phyloP scores from a whole-genome alignment of 2,329 filamentous ascomycete genomes.

The Penicillium sp. region DNA sequence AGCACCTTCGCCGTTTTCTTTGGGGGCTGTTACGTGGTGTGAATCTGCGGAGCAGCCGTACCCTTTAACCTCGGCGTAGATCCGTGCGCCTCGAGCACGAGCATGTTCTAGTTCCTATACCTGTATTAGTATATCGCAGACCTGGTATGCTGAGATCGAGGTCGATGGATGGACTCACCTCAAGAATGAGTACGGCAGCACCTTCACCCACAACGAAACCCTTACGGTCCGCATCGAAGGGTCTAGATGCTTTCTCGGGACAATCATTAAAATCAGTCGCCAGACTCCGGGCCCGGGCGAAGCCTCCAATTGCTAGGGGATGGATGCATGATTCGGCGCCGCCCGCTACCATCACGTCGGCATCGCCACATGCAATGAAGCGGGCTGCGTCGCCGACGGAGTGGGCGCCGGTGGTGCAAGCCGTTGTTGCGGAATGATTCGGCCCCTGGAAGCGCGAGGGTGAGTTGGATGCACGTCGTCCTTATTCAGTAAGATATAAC shows the following conservation, averaged over 20 bases:
- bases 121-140: too few relatives aligned
- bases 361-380: conserved; percentile 88
- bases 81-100: conserved; percentile 72
- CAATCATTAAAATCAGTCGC: conserved; percentile 78
- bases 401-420: conserved; percentile 94
- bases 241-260: conserved; percentile 74
- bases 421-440: conserved; percentile 90
- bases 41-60: conserved; percentile 93
- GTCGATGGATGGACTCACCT: conserved; percentile 53
- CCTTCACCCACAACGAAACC: conserved; percentile 96
- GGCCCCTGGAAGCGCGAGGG: conserved; percentile 64
- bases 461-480: background rate
- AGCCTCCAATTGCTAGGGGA: conserved; percentile 88
- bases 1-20: conserved; percentile 80
- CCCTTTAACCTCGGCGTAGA: conserved; percentile 87
- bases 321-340: conserved; percentile 96
- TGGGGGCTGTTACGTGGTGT: conserved; percentile 89
- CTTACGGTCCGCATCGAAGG: conserved; percentile 78
- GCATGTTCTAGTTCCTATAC: conserved; percentile 80
- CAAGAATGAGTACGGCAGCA: conserved; percentile 82
- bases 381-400: conserved; percentile 92
- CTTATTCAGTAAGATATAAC: background rate
- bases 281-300: conserved; percentile 83
- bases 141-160: too few relatives aligned
- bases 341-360: conserved; percentile 94